Conservation (phyloP, 2,329 filamentous ascomycete genomes). For the Alternaria gaisen region DNA sequence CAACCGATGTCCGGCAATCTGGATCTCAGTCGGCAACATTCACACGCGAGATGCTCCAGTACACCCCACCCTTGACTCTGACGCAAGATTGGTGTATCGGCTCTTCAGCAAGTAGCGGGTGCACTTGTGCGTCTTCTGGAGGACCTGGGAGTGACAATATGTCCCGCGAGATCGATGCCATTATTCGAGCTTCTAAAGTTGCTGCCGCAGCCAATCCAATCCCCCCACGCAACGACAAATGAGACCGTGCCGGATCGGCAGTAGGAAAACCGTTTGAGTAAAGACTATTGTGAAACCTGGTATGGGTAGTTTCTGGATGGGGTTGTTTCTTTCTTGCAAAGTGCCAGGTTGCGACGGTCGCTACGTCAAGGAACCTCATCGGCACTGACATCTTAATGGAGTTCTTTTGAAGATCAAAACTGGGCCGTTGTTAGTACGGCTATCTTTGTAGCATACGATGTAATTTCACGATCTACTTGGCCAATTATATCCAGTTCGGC, state of each 20-base stretch:
- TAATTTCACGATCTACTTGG: not conserved
- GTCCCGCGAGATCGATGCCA: constrained; percentile 7
- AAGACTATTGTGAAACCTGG: not conserved
- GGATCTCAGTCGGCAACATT: not conserved
- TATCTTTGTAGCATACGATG: not conserved
- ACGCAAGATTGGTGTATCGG: constrained; percentile 9
- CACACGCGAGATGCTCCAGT: not conserved
- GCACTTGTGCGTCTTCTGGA: constrained; percentile 6
- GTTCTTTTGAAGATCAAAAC: not conserved
- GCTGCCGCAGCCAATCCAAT: not conserved
- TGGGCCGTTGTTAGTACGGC: not conserved
- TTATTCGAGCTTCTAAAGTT: not conserved
- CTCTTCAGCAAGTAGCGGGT: constrained; percentile 11
- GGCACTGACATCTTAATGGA: not conserved
- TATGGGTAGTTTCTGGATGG: not conserved
- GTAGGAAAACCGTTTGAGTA: too few species aligned
- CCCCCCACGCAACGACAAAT: not conserved
- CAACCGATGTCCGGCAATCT: not conserved
- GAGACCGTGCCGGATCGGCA: not conserved
- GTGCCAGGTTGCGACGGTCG: not conserved
- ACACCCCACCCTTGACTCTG: constrained; percentile 2
- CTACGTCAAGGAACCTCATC: not conserved
- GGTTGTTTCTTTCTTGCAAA: not conserved
- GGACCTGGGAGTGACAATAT: not conserved
- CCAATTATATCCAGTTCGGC: not conserved